These are phyloP conservation scores for Venturia carpophila DNA, from an alignment of 2,329 filamentous ascomycete genomes.

Conservation along the genomic window DNA sequence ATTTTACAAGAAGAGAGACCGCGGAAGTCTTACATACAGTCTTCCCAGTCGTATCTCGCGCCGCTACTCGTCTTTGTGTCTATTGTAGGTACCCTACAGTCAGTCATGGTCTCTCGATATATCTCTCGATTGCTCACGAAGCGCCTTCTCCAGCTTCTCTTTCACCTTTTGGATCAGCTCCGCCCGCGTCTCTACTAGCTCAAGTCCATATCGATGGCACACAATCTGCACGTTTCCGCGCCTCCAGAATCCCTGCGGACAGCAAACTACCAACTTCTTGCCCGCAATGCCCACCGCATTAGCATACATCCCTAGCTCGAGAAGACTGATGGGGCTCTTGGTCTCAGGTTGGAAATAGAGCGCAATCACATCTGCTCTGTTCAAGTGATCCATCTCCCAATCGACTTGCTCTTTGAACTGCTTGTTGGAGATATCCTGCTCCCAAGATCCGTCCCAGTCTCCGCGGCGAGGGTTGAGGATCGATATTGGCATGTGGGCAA, in stretches of 20 bases:
- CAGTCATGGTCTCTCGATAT: slow-evolving; percentile 10
- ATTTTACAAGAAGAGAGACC: not conserved
- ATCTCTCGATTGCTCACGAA: slow-evolving; percentile 6
- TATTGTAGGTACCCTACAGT: not conserved
- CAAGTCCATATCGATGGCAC: slow-evolving; percentile 42
- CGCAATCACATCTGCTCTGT: slow-evolving; percentile 46
- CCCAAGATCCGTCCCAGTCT: slow-evolving; percentile 50
- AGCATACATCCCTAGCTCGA: slow-evolving; percentile 53
- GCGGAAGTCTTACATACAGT: not conserved
- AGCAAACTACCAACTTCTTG: slow-evolving; percentile 47
- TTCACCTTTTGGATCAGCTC: slow-evolving; percentile 34
- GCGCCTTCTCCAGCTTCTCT: slow-evolving; percentile 25
- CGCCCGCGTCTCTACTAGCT: slow-evolving; percentile 37
- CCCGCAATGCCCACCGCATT: slow-evolving; percentile 20
- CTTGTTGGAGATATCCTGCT: slow-evolving; percentile 40
- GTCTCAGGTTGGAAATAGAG: slow-evolving; percentile 50
- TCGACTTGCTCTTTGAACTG: slow-evolving; percentile 46
- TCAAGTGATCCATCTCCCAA: slow-evolving; percentile 55
- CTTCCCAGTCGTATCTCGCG: not conserved
- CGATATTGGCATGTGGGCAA: slow-evolving; percentile 39
- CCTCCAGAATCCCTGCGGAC: slow-evolving; percentile 46
- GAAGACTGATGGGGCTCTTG: slow-evolving; percentile 48
- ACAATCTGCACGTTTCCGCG: slow-evolving; percentile 54
- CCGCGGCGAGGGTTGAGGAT: slow-evolving; percentile 46
- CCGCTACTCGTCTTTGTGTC: not conserved